These are phyloP conservation scores for Lobosporangium transversale DNA, from an alignment of 192 early-diverging fungal species.

Conservation along the genomic window DNA sequence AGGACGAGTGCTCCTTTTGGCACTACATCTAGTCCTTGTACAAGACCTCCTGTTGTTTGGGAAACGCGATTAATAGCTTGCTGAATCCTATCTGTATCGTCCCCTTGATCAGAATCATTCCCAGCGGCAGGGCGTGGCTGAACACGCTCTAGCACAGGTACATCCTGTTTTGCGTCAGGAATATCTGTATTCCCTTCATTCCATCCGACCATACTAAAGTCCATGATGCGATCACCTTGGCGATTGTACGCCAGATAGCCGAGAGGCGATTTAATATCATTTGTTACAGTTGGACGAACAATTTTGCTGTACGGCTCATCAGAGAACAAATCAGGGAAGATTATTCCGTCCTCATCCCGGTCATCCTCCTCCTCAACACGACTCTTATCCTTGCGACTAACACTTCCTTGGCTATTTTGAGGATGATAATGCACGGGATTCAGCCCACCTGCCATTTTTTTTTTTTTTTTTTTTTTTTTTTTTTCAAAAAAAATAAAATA, in stretches of 20 bases:
- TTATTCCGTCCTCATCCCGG: slow-evolving; percentile 27
- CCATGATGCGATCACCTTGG: slow-evolving; percentile 54
- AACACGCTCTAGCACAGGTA: slow-evolving; percentile 25
- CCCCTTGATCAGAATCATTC: slow-evolving; percentile 23
- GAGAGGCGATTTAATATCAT: slow-evolving; percentile 9
- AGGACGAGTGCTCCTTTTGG: slow-evolving; percentile 51
- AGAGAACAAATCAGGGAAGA: slow-evolving; percentile 21
- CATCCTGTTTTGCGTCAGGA: slow-evolving; percentile 13
- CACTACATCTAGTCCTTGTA: not conserved
- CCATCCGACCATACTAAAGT: slow-evolving; percentile 60
- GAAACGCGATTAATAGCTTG: slow-evolving; percentile 39
- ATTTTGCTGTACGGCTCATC: slow-evolving; percentile 22
- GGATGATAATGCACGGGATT: slow-evolving; percentile 19
- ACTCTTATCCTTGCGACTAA: not conserved
- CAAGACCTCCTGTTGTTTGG: not conserved
- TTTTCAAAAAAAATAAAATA: no score
- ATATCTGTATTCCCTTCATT: slow-evolving; percentile 53
- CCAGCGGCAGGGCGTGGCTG: slow-evolving; percentile 16
- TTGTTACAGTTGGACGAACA: slow-evolving; percentile 4
- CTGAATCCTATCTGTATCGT: slow-evolving; percentile 57
- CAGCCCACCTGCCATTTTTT: slow-evolving; percentile 43
- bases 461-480: no score
- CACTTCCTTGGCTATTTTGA: not conserved
- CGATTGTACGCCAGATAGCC: slow-evolving; percentile 52
- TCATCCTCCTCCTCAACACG: slow-evolving; percentile 11